Conservation (phyloP, 2,329 filamentous ascomycete genomes). For the Aspergillus hiratsukae region DNA sequence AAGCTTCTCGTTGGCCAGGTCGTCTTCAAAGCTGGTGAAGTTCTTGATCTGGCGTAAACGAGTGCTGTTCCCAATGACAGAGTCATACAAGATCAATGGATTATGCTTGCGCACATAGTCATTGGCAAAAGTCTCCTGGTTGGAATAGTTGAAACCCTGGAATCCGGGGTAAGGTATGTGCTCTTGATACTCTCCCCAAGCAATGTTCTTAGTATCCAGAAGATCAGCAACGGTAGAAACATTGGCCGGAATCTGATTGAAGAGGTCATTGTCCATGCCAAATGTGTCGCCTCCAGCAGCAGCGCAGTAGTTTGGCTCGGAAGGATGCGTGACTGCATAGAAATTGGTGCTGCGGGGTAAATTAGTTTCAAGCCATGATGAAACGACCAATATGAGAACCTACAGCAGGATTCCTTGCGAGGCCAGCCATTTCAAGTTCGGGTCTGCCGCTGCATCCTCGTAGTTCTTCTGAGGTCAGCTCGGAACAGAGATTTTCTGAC, state of each 20-base stretch:
- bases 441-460: conserved; percentile 59
- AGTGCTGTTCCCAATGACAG: conserved; percentile 53
- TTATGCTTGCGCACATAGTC: conserved; percentile 86
- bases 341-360: conserved; percentile 50
- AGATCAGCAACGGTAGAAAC: conserved; percentile 65
- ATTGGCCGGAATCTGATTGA: conserved; percentile 56
- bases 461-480: conserved; percentile 56
- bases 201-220: conserved; percentile 60
- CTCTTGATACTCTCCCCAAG: conserved; percentile 72
- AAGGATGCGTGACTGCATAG: conserved; percentile 65
- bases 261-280: conserved; percentile 65
- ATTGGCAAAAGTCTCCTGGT: conserved; percentile 56
- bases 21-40: conserved; percentile 63
- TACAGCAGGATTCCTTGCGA: conserved; percentile 56
- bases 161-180: conserved; percentile 72
- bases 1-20: conserved; percentile 59
- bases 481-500: neutral
- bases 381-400: conserved; percentile 61
- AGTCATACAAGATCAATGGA: conserved; percentile 60
- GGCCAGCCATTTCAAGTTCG: conserved; percentile 26
- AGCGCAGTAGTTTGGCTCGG: conserved; percentile 72
- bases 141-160: conserved; percentile 60
- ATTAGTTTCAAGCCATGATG: neutral
- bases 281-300: conserved; percentile 67
- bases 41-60: conserved; percentile 71